Base-by-base conservation (phyloP, 805 yeast genomes). In the Candida maris region DNA sequence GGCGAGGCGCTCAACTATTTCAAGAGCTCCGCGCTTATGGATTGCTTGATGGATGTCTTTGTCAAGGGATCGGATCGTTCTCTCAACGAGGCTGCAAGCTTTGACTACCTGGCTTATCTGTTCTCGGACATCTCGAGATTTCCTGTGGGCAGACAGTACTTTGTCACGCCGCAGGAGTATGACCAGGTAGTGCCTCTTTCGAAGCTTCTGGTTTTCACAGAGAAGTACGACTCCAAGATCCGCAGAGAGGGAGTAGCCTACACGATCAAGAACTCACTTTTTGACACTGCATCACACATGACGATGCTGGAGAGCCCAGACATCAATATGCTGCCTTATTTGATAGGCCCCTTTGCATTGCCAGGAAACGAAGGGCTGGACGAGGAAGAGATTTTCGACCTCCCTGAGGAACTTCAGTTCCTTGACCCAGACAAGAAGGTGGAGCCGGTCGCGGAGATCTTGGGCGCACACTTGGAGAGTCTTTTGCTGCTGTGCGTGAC, bases 201-300 rank as follows among this genome's bases (percentile, higher is more conserved):
- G n/a, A 86, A 86, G 56, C 61, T 88, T 19, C 67, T 85, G 41
- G 93, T 79, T 0, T 88, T 87, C 62, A 83, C 96, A 4, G 89
- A 85, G 54, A 77, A 79, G 52, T 83, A 79, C 47, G 89, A 83
- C 53, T 70, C 85, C 10, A 77, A 77, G 51, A 76, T 77, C 18
- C 79, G 97, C 64, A 75, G 97, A 62, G 89, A 84, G 56, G 97
- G 96, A 54, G 89, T 86, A 25, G 94, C 95, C 1, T 83, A 95
- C 4, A 84, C 96, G 2, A 85, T 93, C 49, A 91, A 93, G 59
- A 91, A 91, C 61, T 75, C 91, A 0, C 65, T 91, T 33, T 91
- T 91, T 53, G 96, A 89, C 54, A 68, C 85, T 1, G 75, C 78
- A 27, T 61, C 75, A 23, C 97, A 91, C 56, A 62, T 62, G 49